phyloP scores from a whole-genome alignment of 225 moss, liverwort and hornwort species.

The Marchantia paleacea region DNA sequence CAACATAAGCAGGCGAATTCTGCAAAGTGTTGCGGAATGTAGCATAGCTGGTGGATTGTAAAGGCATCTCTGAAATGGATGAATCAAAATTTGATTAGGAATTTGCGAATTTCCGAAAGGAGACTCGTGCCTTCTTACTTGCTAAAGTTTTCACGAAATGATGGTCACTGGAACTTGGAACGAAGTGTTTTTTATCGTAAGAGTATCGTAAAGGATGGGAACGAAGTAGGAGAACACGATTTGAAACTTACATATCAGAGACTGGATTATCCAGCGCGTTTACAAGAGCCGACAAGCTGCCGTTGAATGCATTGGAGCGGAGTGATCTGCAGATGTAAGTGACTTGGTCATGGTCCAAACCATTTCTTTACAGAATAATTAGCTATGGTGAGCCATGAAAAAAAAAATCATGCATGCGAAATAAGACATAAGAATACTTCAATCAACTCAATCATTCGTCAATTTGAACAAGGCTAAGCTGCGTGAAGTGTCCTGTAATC shows the following conservation, averaged over 20 bases:
- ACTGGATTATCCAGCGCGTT: slow-evolving; percentile 11
- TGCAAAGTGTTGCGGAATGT: no score
- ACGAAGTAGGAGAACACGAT: background rate
- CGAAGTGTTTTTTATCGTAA: no score
- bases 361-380: background rate
- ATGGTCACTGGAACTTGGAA: background rate
- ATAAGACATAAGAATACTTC: background rate
- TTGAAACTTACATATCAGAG: background rate
- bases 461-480: background rate
- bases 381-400: background rate
- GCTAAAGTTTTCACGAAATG: background rate
- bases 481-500: no score
- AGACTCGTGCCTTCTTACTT: background rate
- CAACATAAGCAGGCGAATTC: no score
- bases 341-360: background rate
- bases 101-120: background rate
- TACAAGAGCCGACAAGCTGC: background rate
- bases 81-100: background rate
- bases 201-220: no score
- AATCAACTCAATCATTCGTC: background rate
- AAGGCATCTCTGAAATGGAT: no score
- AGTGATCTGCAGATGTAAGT: slow-evolving; percentile 5
- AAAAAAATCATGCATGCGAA: background rate
- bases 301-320: background rate
- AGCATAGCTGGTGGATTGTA: no score